Evolutionary conservation across 73 alveolate species (phyloP).

Genomic region (Loxodes magnus): DNA sequence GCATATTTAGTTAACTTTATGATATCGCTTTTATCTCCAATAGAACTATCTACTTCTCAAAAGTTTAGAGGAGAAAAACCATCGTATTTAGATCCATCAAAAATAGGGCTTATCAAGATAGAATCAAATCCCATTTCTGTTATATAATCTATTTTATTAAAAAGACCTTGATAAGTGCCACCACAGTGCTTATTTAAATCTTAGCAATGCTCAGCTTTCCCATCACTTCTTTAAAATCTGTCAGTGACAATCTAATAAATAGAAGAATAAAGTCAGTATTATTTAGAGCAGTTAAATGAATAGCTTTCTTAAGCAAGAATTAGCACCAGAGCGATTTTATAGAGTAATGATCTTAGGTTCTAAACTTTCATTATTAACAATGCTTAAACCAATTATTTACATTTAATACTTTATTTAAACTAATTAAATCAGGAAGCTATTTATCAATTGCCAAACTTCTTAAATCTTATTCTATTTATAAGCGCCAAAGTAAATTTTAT

Average conservation of each 20-base stretch:
- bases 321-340: too few species aligned
- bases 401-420: too few species aligned
- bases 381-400: too few species aligned
- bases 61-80: conserved; percentile 76
- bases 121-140: conserved; percentile 71
- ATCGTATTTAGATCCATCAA: conserved; percentile 68
- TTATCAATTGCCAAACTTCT: too few species aligned
- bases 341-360: too few species aligned
- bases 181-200: conserved; percentile 76
- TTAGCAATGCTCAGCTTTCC: conserved; percentile 15
- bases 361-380: too few species aligned
- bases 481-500: too few species aligned
- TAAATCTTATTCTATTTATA: too few species aligned
- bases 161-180: conserved; percentile 76
- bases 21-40: conserved; percentile 66
- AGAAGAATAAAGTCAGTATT: too few species aligned
- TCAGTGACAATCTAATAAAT: conserved; percentile 90
- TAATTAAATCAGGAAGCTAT: too few species aligned
- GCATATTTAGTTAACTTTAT: conserved; percentile 47
- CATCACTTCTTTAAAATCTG: conserved; percentile 41
- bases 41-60: conserved; percentile 52
- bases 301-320: too few species aligned
- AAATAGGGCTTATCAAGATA: conserved; percentile 88
- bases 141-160: conserved; percentile 67
- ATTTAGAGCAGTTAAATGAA: too few species aligned